These are phyloP conservation scores for Brassica napus DNA, from an alignment of 345 rosid species.

Conservation along the genomic window Da-Ae NC_063448.1:48888001-48888500, in stretches of 20 bases:
- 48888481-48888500: too few relatives aligned
- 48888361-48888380: too few relatives aligned
- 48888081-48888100: constrained; percentile 29
- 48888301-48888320: too few relatives aligned
- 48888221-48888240: constrained; percentile 50
- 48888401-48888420: too few relatives aligned
- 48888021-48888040: constrained; percentile 56
- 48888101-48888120: not conserved
- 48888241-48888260: constrained; percentile 47
- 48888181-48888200: constrained; percentile 53
- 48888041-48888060: constrained; percentile 48
- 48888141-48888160: constrained; percentile 39
- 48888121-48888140: not conserved
- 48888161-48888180: constrained; percentile 55
- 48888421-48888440: too few relatives aligned
- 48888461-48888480: too few relatives aligned
- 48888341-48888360: too few relatives aligned
- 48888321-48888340: too few relatives aligned
- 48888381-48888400: too few relatives aligned
- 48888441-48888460: too few relatives aligned
- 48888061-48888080: constrained; percentile 39
- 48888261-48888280: constrained; percentile 57
- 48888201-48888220: constrained; percentile 54
- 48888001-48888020: constrained; percentile 48
- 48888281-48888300: constrained; percentile 11